phyloP scores from a whole-genome alignment of 2,329 filamentous ascomycete species.

The Thelonectria blattea region DNA sequence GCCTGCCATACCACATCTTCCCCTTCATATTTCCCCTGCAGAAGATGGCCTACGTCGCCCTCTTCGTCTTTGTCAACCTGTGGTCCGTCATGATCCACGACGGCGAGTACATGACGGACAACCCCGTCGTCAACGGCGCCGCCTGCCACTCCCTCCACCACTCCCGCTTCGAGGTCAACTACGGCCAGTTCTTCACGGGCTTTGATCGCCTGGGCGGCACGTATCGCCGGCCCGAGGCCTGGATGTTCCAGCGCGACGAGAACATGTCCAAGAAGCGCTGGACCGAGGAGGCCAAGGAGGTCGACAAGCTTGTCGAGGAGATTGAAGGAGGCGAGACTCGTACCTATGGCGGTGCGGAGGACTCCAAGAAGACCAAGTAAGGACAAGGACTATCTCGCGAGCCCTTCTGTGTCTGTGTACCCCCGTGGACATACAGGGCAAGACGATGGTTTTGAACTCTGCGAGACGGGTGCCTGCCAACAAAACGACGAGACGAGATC shows the following conservation, averaged over 20 bases:
- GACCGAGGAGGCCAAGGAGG: constrained; percentile 76
- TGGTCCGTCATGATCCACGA: constrained; percentile 98
- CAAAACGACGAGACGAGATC: too few relatives aligned
- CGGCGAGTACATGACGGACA: constrained; percentile 91
- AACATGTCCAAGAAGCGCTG: constrained; percentile 86
- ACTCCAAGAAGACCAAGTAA: constrained; percentile 52
- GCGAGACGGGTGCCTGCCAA: too few relatives aligned
- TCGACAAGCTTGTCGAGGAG: constrained; percentile 76
- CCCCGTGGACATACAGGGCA: too few relatives aligned
- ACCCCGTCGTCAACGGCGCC: constrained; percentile 90
- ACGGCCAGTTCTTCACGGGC: constrained; percentile 90
- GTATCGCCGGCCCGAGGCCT: constrained; percentile 84
- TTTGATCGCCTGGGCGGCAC: constrained; percentile 90
- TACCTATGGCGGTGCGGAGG: constrained; percentile 47
- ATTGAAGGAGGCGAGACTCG: constrained; percentile 67
- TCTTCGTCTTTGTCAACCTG: constrained; percentile 93
- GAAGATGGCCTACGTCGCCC: constrained; percentile 83
- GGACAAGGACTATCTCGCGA: not conserved
- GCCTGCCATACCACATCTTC: constrained; percentile 90
- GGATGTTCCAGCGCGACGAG: constrained; percentile 81
- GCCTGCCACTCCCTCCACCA: constrained; percentile 88
- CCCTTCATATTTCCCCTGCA: constrained; percentile 92
- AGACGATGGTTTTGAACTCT: too few relatives aligned
- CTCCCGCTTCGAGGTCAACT: constrained; percentile 67
- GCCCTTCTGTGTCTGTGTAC: too few relatives aligned